Evolutionary conservation across 345 rosid species (phyloP).

Genomic region (Populus nigra): DNA sequence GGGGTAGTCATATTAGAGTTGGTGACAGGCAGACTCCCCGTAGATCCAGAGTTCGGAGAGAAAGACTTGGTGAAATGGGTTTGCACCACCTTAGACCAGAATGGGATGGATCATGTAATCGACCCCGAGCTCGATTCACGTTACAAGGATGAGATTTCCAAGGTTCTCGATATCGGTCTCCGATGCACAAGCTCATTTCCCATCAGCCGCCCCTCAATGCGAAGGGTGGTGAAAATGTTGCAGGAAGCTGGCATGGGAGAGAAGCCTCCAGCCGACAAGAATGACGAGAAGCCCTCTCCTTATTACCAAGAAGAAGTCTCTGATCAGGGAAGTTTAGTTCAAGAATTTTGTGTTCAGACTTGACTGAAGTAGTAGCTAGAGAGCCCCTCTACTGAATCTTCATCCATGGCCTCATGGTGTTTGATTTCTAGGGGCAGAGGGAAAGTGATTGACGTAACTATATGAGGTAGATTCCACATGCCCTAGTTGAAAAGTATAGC

Average conservation of each 20-base stretch:
- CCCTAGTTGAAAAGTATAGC: neutral
- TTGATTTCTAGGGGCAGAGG: constrained; percentile 11
- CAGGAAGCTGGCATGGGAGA: constrained; percentile 45
- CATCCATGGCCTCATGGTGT: neutral
- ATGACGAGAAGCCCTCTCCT: constrained; percentile 67
- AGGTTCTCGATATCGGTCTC: constrained; percentile 68
- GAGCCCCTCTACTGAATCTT: neutral
- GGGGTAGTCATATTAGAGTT: constrained; percentile 83
- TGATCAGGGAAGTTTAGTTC: constrained; percentile 32
- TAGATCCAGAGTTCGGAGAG: constrained; percentile 72
- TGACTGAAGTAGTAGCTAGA: neutral
- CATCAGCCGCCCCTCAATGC: constrained; percentile 79
- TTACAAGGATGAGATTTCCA: constrained; percentile 54
- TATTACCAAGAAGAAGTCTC: constrained; percentile 52
- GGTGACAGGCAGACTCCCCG: constrained; percentile 69
- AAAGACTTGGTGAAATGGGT: constrained; percentile 83
- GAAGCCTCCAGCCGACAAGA: constrained; percentile 27
- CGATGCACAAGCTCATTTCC: constrained; percentile 76
- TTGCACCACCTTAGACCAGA: constrained; percentile 46
- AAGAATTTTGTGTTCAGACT: constrained; percentile 1
- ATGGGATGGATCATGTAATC: constrained; percentile 48
- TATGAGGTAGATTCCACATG: neutral
- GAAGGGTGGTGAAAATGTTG: constrained; percentile 84
- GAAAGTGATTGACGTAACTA: neutral
- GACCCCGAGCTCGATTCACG: constrained; percentile 56